Conservation (phyloP, 345 rosid genomes). For the Euclidium syriacum region DNA sequence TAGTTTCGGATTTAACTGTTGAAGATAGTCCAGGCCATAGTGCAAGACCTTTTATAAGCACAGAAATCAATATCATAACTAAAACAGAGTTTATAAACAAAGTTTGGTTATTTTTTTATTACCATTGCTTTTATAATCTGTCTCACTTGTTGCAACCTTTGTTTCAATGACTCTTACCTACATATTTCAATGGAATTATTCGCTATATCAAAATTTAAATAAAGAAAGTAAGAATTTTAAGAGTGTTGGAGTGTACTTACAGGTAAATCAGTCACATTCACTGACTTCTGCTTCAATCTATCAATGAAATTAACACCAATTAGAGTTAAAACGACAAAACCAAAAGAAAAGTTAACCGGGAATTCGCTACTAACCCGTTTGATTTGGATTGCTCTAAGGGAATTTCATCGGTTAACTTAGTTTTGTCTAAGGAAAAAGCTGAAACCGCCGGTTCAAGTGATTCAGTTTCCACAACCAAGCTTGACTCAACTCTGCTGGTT, state of each 20-base stretch:
- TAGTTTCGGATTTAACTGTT: constrained; percentile 22
- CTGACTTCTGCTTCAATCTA: constrained; percentile 35
- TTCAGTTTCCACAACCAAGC: constrained; percentile 26
- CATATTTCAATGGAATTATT: not conserved
- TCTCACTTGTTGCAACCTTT: constrained; percentile 27
- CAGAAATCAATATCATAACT: not conserved
- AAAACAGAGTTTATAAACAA: not conserved
- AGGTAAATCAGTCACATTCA: constrained; percentile 7
- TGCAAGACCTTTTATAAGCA: constrained; percentile 35
- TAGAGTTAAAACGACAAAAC: not conserved
- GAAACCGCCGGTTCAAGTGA: constrained; percentile 21
- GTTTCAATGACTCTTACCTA: constrained; percentile 22
- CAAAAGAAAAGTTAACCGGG: constrained; percentile 7
- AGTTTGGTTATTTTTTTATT: not conserved
- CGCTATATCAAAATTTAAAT: not conserved
- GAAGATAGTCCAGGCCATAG: constrained; percentile 60
- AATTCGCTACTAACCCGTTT: constrained; percentile 12
- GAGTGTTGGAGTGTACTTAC: constrained; percentile 11
- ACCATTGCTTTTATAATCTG: constrained; percentile 43
- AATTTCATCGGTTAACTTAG: constrained; percentile 28
- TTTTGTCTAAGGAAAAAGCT: constrained; percentile 20
- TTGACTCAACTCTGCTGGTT: constrained; percentile 26
- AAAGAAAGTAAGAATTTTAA: not conserved
- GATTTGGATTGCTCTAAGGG: not conserved
- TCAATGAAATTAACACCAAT: constrained; percentile 11